Percentiles rank a stretch among this genome's conserved stretches.
Conservation (phyloP, 768 basidiomycete species). For the Agrocybe praecox region DNA sequence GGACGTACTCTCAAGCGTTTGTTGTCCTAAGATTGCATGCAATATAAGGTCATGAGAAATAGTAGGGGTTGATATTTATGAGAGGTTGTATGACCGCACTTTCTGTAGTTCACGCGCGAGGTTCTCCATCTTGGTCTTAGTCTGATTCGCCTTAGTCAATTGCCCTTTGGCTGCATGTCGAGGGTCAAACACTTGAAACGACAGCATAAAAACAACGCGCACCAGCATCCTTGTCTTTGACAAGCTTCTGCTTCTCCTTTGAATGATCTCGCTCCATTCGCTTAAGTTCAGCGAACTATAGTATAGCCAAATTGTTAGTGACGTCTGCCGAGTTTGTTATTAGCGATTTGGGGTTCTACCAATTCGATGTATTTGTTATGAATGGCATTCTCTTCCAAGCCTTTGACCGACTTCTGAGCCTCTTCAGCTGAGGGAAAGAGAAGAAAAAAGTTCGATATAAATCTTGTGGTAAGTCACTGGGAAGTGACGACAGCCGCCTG, state of each 20-base stretch:
- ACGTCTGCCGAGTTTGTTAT: conserved; percentile 11
- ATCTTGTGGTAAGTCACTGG: not conserved
- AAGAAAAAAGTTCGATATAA: conserved; percentile 16
- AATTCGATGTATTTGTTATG: conserved; percentile 89
- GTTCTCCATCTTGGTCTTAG: conserved; percentile 89
- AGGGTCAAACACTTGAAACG: conserved; percentile 9
- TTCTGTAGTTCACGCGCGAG: conserved; percentile 89
- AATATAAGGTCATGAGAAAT: conserved; percentile 12
- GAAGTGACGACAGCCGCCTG: not conserved
- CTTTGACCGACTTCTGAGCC: conserved; percentile 84
- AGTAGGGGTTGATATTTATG: conserved; percentile 8
- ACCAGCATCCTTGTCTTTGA: conserved; percentile 92
- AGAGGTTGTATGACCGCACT: conserved; percentile 44
- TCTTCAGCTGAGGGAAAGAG: conserved; percentile 65
- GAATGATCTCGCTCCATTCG: conserved; percentile 86
- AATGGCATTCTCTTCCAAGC: conserved; percentile 79
- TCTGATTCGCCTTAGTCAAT: conserved; percentile 85
- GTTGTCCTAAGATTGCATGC: conserved; percentile 64
- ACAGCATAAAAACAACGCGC: conserved; percentile 17
- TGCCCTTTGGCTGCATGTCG: conserved; percentile 69
- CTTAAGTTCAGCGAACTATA: conserved; percentile 86
- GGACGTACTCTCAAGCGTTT: conserved; percentile 77
- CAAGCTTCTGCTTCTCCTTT: conserved; percentile 89
- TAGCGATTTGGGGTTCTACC: conserved; percentile 45
- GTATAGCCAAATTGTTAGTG: conserved; percentile 12